phyloP scores from a whole-genome alignment of 2,329 filamentous ascomycete species.

The Colletotrichum shisoi region DNA sequence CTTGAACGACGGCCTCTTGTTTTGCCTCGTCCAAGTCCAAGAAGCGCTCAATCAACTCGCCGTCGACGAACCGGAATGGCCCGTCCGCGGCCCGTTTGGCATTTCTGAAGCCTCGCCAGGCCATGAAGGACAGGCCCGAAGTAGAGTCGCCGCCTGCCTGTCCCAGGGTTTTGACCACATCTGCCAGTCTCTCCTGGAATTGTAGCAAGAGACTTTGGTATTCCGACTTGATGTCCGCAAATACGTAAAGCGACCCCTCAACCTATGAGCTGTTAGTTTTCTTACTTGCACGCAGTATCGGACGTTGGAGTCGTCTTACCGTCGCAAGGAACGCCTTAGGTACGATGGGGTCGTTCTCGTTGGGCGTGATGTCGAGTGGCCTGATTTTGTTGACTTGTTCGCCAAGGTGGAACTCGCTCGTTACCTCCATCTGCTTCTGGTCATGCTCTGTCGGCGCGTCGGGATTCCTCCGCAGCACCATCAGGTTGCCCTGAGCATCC shows the following conservation, averaged over 20 bases:
- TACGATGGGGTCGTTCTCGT: conserved; percentile 71
- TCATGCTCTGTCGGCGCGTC: conserved; percentile 79
- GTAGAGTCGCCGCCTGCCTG: conserved; percentile 59
- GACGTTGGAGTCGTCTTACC: conserved; percentile 61
- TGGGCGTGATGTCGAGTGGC: conserved; percentile 72
- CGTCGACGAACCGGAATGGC: conserved; percentile 89
- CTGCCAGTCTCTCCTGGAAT: conserved; percentile 76
- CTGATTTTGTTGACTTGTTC: conserved; percentile 93
- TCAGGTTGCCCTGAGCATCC: conserved; percentile 86
- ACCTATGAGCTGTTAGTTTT: conserved; percentile 62
- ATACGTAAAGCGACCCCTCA: conserved; percentile 90
- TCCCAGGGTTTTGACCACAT: conserved; percentile 72
- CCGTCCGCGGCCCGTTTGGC: conserved; percentile 73
- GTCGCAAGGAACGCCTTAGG: conserved; percentile 90
- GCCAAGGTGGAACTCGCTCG: conserved; percentile 83
- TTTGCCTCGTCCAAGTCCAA: conserved; percentile 71
- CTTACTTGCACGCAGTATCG: not conserved
- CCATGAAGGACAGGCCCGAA: conserved; percentile 62
- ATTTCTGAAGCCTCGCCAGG: conserved; percentile 84
- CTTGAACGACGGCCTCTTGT: conserved; percentile 63
- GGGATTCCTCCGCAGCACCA: conserved; percentile 77
- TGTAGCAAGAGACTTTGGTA: conserved; percentile 83
- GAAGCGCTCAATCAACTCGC: conserved; percentile 87
- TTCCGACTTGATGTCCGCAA: conserved; percentile 75
- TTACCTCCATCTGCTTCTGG: conserved; percentile 72